These are phyloP conservation scores for Soucietia sequanensis DNA, from an alignment of 805 yeast species.

Conservation along the genomic window DNA sequence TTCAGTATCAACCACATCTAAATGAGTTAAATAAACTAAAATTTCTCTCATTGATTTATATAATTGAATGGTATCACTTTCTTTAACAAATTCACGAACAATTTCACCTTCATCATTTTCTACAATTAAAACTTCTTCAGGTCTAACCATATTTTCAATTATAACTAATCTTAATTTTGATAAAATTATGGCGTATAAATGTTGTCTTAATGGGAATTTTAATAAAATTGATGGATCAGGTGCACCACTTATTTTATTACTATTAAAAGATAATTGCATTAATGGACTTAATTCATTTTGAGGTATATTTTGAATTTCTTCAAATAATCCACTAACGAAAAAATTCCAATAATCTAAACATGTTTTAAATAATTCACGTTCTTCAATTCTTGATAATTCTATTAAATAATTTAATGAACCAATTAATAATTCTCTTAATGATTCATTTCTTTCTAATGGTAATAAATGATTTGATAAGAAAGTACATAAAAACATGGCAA, in stretches of 20 bases:
- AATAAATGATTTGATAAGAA: slow-evolving; percentile 72
- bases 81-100: slow-evolving; percentile 95
- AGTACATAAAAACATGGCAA: slow-evolving; percentile 89
- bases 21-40: slow-evolving; percentile 89
- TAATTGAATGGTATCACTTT: slow-evolving; percentile 92
- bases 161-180: slow-evolving; percentile 87
- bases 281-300: slow-evolving; percentile 69
- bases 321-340: slow-evolving; percentile 77
- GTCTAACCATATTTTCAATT: slow-evolving; percentile 96
- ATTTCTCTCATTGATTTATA: slow-evolving; percentile 96
- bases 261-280: slow-evolving; percentile 58
- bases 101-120: slow-evolving; percentile 99
- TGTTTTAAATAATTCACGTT: slow-evolving; percentile 92
- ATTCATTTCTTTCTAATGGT: slow-evolving; percentile 59
- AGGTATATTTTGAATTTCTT: slow-evolving; percentile 83
- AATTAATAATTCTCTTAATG: slow-evolving; percentile 56
- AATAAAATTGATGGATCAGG: slow-evolving; percentile 77
- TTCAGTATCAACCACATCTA: slow-evolving; percentile 92
- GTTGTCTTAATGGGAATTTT: slow-evolving; percentile 82
- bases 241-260: slow-evolving; percentile 67
- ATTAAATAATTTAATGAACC: slow-evolving; percentile 79
- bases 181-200: slow-evolving; percentile 73
- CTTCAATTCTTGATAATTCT: slow-evolving; percentile 85
- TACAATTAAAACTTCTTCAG: slow-evolving; percentile 95
- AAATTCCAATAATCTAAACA: slow-evolving; percentile 93